Conservation (phyloP, 1,284 basidiomycete genomes). For the Xerocomus minutiporus region DNA sequence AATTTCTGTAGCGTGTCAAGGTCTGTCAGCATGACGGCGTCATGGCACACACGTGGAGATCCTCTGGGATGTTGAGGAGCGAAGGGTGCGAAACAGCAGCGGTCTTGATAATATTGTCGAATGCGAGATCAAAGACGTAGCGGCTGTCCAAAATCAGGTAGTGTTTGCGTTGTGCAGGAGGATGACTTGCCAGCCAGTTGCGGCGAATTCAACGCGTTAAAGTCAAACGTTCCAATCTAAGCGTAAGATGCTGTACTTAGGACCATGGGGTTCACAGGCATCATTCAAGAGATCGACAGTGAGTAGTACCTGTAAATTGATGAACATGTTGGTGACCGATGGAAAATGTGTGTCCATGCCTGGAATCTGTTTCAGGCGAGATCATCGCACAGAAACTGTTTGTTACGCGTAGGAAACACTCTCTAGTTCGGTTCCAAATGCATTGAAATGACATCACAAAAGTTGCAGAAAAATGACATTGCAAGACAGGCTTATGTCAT, state of each 20-base stretch:
- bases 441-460: too few relatives aligned
- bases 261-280: background rate
- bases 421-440: background rate
- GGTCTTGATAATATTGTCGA: background rate
- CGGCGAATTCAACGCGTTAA: background rate
- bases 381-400: too few relatives aligned
- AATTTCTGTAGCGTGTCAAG: background rate
- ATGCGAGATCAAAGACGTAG: background rate
- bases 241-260: background rate
- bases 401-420: background rate
- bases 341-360: too few relatives aligned
- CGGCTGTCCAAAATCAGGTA: too few relatives aligned
- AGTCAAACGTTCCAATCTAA: background rate
- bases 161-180: too few relatives aligned
- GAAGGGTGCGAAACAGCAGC: background rate
- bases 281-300: background rate
- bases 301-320: background rate
- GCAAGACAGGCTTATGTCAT: too few relatives aligned
- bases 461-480: too few relatives aligned
- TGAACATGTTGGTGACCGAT: background rate
- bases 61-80: background rate
- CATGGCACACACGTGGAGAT: background rate
- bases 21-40: background rate
- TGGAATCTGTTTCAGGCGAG: too few relatives aligned
- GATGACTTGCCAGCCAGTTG: background rate